Base-by-base conservation (phyloP, 2,329 filamentous ascomycete genomes). In the Apiospora marii region DNA sequence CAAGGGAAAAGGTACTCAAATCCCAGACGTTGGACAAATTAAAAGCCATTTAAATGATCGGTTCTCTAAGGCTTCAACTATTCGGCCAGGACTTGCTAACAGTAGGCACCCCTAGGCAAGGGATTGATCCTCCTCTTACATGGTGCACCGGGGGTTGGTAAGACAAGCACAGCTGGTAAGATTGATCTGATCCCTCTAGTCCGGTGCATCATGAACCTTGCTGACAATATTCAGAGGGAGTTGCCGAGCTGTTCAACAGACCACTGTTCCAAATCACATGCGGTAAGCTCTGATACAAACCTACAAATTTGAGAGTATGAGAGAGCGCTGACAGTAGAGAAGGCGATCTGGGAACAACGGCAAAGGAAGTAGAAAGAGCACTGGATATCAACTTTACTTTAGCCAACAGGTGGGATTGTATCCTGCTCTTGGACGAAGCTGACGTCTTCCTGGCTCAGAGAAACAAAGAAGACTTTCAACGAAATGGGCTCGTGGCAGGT, bases 401-500 rank as follows among this genome's bases (percentile, higher is more conserved):
- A 5, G 67, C 67, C 10, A 44, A 46, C 14, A 41, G 67, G 7
- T 68, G 67, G 67, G 43, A 68, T 16, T 68, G 41, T 13, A 68
- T 68, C 12, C 67, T 68, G 4, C 67, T 68, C 7, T 6, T 68
- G 27, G 67, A 68, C 8, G 67, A 68, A 6, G 67, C 67, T 0
- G 67, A 68, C 48, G 67, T 68, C 2, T 68, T 68, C 12, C 19
- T 68, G 12, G 67, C 41, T 2, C 41, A 48, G 41, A 46, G 67
- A 27, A 68, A 22, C 48, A 74, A 69, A 1, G 74, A 74, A 13
- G 75, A 78, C 34, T 73, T 77, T 30, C 13, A 74, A 19, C 72
- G 80, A 5, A 83, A 83, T 30, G 74, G 74, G n/a, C 73, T 83
- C 0, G 81, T 82, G 0, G 75, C 81, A 19, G 78, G 76, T 78